Evolutionary conservation across 73 alveolate species (phyloP), one percentile per base, ranked within the genome.

Genomic region (Paramecium sonneborni): DNA sequence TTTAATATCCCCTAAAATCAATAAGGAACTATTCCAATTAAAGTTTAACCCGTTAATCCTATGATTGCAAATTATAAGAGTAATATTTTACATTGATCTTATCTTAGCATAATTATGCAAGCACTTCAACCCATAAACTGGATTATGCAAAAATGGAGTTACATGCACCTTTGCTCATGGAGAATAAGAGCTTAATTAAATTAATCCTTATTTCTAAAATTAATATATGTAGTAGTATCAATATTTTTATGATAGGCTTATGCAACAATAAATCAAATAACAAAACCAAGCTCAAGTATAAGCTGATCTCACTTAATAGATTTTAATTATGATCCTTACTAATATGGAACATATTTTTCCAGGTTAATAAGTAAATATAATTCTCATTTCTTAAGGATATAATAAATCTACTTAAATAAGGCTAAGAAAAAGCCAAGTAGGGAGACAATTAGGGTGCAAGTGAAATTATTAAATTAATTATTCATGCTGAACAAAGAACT

Each of bases 131-230:
- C 87, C 87, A 35, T 14, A 30, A 32, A 74, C 87, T 3, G 87
- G 87, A 74, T 35, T 30, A 74, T 74, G 87, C 7, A 74, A 74
- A 43, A 74, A 74, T 74, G 87, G 87, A 32, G 39, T 21, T 20
- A 74, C 56, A 30, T 74, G 87, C 6, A 74, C 87, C 5, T 74
- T 74, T 35, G 87, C 87, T 35, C 87, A 74, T 74, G 87, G 87
- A 6, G 87, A 74, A 43, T 11, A 35, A 6, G 87, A 74, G 34
- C 28, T 74, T 0, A 74, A 74, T 20, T 14, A 32, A 21, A 74
- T 35, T 28, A 74, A 74, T 74, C 48, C 84, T 30, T 74, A 74
- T 74, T 74, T 32, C 9, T 6, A 32, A 21, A 74, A 74, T 74
- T 18, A 32, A 35, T 74, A 74, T 14, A 74, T 74, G 87, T 3